Conservation (phyloP, 805 yeast genomes). For the Priceomyces haplophilus region DNA sequence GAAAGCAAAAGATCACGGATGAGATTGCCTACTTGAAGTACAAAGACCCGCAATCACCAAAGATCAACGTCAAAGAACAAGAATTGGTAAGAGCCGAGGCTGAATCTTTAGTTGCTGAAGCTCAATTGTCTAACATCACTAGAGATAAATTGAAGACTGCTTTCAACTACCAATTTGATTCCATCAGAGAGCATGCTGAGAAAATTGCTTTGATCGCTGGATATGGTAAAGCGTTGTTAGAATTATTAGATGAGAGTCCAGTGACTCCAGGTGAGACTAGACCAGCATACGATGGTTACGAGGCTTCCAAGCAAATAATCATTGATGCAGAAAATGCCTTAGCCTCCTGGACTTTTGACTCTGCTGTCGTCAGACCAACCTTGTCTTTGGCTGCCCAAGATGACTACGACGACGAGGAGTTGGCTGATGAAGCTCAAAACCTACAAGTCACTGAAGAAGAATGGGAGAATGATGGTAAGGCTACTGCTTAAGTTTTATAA, state of each 20-base stretch:
- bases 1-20: conserved; percentile 96
- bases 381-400: conserved; percentile 73
- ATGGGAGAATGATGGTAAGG: conserved; percentile 32
- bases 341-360: conserved; percentile 94
- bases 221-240: conserved; percentile 95
- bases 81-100: conserved; percentile 99
- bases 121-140: conserved; percentile 96
- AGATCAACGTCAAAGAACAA: conserved; percentile 92
- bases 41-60: conserved; percentile 97
- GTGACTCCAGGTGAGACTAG: conserved; percentile 99
- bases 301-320: conserved; percentile 95
- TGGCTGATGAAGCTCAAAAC: conserved; percentile 43
- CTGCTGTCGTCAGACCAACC: conserved; percentile 92
- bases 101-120: conserved; percentile 97
- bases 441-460: conserved; percentile 56
- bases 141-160: conserved; percentile 98
- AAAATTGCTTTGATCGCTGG: conserved; percentile 97
- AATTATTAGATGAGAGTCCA: conserved; percentile 92
- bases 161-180: conserved; percentile 93
- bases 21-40: conserved; percentile 96
- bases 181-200: conserved; percentile 91
- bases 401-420: conserved; percentile 44
- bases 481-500: conserved; percentile 19
- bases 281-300: conserved; percentile 97
- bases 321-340: conserved; percentile 95